A percentile compares a stretch with the other conserved stretches of the same genome.
Evolutionary conservation across 1,284 basidiomycete genomes (phyloP).

Genomic region (Ceratobasidium sp.): DNA sequence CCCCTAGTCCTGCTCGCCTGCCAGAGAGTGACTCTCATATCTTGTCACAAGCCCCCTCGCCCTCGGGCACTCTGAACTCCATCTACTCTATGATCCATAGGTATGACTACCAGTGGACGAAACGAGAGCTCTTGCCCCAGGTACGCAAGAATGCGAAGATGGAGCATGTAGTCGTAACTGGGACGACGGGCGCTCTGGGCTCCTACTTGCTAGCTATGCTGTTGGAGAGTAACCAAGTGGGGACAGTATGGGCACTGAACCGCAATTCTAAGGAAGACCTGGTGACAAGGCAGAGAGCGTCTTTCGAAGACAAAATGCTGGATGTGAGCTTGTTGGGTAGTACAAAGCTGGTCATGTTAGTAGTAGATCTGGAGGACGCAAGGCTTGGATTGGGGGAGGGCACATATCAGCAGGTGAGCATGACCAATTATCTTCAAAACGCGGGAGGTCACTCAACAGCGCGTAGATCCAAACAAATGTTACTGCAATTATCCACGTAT

Average conservation of each 20-base stretch:
- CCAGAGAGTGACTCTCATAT: too few species aligned
- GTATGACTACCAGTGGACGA: slow-evolving; percentile 4
- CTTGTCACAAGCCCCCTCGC: not conserved
- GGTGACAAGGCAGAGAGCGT: slow-evolving; percentile 28
- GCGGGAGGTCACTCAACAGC: too few species aligned
- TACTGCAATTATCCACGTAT: slow-evolving; percentile 57
- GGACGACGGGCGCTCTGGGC: slow-evolving; percentile 58
- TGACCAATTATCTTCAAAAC: too few species aligned
- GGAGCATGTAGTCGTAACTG: slow-evolving; percentile 56
- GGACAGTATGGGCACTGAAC: slow-evolving; percentile 46
- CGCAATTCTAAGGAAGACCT: slow-evolving; percentile 23
- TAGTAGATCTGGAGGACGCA: slow-evolving; percentile 52
- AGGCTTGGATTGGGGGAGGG: slow-evolving; percentile 52
- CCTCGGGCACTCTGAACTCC: not conserved
- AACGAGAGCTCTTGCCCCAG: not conserved
- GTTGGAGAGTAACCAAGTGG: slow-evolving; percentile 42
- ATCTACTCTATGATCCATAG: slow-evolving; percentile 16
- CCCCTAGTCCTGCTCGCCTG: too few species aligned
- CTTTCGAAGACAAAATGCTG: slow-evolving; percentile 41
- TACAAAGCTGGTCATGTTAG: slow-evolving; percentile 46
- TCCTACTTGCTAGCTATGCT: slow-evolving; percentile 54
- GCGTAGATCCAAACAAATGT: slow-evolving; percentile 48
- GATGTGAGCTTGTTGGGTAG: slow-evolving; percentile 15
- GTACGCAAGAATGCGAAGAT: not conserved
- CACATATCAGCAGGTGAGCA: slow-evolving; percentile 53